Conservation (phyloP, 2,329 filamentous ascomycete genomes). For the Thielaviopsis cerberus region DNA sequence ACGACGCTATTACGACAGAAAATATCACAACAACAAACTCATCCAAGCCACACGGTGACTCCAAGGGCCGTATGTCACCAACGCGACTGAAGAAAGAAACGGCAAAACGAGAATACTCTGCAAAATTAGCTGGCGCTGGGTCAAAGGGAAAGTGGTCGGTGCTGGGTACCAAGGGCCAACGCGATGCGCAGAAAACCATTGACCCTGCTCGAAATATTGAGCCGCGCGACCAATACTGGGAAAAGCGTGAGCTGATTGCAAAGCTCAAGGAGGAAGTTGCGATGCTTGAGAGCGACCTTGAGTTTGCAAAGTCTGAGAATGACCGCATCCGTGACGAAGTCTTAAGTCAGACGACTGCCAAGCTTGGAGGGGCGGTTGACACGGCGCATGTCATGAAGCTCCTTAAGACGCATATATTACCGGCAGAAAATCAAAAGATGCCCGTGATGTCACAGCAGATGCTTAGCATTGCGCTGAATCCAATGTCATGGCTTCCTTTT, state of each 20-base stretch:
- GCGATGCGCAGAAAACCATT: slow-evolving; percentile 14
- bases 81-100: slow-evolving; percentile 2
- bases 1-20: not conserved
- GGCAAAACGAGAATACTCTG: not conserved
- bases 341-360: slow-evolving; percentile 12
- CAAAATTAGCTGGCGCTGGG: not conserved
- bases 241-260: slow-evolving; percentile 34
- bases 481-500: slow-evolving; percentile 34
- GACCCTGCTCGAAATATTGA: slow-evolving; percentile 24
- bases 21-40: not conserved
- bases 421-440: slow-evolving; percentile 18
- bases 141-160: slow-evolving; percentile 7
- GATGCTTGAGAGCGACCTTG: slow-evolving; percentile 39
- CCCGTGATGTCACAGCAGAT: slow-evolving; percentile 22
- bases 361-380: not conserved
- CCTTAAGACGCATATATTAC: slow-evolving; percentile 20
- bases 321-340: slow-evolving; percentile 27
- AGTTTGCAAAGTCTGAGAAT: slow-evolving; percentile 37
- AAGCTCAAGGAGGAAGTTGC: slow-evolving; percentile 36
- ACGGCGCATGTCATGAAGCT: slow-evolving; percentile 8
- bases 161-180: not conserved
- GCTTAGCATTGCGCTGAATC: slow-evolving; percentile 31
- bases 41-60: not conserved
- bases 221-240: slow-evolving; percentile 23
- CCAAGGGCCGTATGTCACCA: not conserved